phyloP scores from a whole-genome alignment of 2,329 filamentous ascomycete species.

The Fusarium sp. region DNA sequence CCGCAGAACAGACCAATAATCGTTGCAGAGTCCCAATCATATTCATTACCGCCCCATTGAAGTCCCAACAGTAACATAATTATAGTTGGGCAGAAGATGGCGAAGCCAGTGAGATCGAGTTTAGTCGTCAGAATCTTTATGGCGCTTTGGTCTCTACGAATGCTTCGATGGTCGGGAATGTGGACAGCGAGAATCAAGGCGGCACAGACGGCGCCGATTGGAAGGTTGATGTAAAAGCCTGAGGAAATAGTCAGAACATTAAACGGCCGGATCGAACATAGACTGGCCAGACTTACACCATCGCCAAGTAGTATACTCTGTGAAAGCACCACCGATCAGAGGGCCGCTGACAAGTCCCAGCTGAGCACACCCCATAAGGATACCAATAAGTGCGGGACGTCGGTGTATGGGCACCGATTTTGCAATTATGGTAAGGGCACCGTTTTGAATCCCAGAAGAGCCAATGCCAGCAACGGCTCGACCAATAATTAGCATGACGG shows the following conservation, averaged over 20 bases:
- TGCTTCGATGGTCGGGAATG: conserved; percentile 54
- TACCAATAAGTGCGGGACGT: conserved; percentile 49
- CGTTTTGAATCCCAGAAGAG: conserved; percentile 60
- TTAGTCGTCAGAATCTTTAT: conserved; percentile 45
- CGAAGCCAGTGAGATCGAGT: conserved; percentile 63
- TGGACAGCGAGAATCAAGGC: conserved; percentile 52
- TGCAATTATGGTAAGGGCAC: conserved; percentile 54
- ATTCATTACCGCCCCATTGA: conserved; percentile 65
- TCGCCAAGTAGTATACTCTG: conserved; percentile 59
- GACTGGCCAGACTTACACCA: conserved; percentile 56
- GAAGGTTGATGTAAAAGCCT: conserved; percentile 65
- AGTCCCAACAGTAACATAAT: conserved; percentile 67
- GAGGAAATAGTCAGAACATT: conserved; percentile 15
- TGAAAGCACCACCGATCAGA: conserved; percentile 62
- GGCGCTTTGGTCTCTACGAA: conserved; percentile 23
- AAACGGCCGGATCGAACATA: background rate
- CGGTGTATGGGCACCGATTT: conserved; percentile 49
- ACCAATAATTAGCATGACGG: conserved; percentile 64
- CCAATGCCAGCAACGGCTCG: conserved; percentile 65
- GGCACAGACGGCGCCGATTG: conserved; percentile 57
- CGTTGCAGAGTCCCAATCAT: conserved; percentile 61
- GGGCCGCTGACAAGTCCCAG: conserved; percentile 64
- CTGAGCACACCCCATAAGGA: conserved; percentile 55
- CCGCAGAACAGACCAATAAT: conserved; percentile 64
- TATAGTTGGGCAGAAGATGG: conserved; percentile 62